Evolutionary conservation across 257 asterid genomes (phyloP).

Genomic region (Fraxinus quadrangulata): DNA sequence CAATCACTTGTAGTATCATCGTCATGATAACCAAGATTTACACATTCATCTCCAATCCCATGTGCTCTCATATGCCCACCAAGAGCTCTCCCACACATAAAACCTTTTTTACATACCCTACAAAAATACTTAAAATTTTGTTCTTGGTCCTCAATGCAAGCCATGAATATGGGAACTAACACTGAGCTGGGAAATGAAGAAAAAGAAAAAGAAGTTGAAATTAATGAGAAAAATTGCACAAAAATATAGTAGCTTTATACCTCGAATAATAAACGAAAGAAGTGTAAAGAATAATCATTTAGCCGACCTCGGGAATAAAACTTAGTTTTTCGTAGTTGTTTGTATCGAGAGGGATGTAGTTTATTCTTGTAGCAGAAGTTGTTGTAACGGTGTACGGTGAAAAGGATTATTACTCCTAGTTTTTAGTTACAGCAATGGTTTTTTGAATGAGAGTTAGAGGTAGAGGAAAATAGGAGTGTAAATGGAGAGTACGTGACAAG

Average conservation of each 20-base stretch:
- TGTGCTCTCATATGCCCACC: constrained; percentile 99
- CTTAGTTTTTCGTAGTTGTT: neutral
- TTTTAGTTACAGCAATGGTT: constrained; percentile 39
- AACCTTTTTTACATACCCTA: constrained; percentile 89
- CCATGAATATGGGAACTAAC: neutral
- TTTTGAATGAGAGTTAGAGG: constrained; percentile 31
- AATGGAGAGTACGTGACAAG: constrained; percentile 56
- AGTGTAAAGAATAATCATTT: no score
- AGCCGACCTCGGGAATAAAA: no score
- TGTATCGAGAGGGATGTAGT: no score
- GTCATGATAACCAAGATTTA: constrained; percentile 37
- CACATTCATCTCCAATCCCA: constrained; percentile 69
- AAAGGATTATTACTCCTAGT: constrained; percentile 50
- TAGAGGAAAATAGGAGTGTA: constrained; percentile 56
- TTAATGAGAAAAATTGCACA: neutral
- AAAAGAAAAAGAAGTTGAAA: neutral
- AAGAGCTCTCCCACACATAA: constrained; percentile 90
- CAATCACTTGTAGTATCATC: constrained; percentile 67
- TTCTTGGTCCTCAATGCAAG: constrained; percentile 49
- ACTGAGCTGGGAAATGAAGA: neutral
- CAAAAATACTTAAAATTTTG: constrained; percentile 76
- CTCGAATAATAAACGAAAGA: no score
- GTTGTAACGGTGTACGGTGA: constrained; percentile 53
- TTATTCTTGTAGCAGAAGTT: constrained; percentile 48
- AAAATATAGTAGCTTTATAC: no score